Conservation (phyloP, 352 stramenopile genomes). For the Globisporangium cylindrosporum region DNA sequence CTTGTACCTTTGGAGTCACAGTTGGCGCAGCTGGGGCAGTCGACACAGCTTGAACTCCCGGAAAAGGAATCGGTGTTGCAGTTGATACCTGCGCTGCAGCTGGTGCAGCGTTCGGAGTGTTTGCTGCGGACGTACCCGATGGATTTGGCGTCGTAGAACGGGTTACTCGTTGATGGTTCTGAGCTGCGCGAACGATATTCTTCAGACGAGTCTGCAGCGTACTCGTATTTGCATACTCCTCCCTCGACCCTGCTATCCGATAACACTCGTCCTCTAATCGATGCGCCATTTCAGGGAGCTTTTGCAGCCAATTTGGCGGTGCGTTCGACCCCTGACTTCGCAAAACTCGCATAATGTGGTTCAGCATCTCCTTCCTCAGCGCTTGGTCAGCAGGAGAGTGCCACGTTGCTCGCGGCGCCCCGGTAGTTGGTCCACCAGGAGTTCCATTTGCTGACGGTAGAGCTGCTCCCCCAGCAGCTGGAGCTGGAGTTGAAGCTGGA, state of each 20-base stretch:
- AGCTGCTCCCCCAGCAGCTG: conserved; percentile 2
- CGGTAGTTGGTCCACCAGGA: background rate
- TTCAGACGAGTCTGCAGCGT: conserved; percentile 96
- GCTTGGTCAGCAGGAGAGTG: conserved; percentile 71
- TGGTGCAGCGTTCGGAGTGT: conserved; percentile 1
- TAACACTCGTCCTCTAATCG: conserved; percentile 97
- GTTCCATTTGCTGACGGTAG: conserved; percentile 3
- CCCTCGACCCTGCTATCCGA: conserved; percentile 76
- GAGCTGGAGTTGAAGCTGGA: background rate
- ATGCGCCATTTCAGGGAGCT: conserved; percentile 97
- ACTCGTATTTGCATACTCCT: conserved; percentile 94
- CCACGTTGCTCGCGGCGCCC: conserved; percentile 44
- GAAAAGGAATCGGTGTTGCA: conserved; percentile 55
- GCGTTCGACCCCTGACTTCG: conserved; percentile 95
- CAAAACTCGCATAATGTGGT: conserved; percentile 94
- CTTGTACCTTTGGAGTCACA: conserved; percentile 20
- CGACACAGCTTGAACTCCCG: conserved; percentile 43
- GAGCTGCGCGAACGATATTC: conserved; percentile 87
- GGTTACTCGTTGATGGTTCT: conserved; percentile 54
- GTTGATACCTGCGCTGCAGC: conserved; percentile 16
- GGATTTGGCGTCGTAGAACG: conserved; percentile 30
- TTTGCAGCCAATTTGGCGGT: conserved; percentile 95
- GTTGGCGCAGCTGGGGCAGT: background rate
- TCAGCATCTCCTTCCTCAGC: conserved; percentile 81
- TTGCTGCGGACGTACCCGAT: conserved; percentile 14